Evolutionary conservation across 108 stramenopile species (phyloP), one percentile per base, ranked within the genome.

Genomic region (Pseudonitzschia multistriata): DNA sequence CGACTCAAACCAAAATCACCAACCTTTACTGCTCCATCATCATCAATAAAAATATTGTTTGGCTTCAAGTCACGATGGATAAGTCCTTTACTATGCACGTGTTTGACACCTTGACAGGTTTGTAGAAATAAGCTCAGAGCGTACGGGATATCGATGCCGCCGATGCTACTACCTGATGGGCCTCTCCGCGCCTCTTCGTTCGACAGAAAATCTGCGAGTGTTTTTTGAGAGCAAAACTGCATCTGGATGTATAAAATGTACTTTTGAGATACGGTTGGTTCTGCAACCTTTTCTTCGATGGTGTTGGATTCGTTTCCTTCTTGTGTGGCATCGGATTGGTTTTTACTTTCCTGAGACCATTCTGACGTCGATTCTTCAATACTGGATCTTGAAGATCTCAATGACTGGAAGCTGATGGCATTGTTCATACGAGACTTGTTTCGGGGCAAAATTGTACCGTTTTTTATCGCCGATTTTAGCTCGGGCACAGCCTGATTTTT

Each of bases 1-100:
- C 93, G 84, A 50, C 77, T 79, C 56, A 94, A 54, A 0, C 93
- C 93, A 79, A 94, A 94, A 79, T 94, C 93, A 28, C 93, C 93
- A 31, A 94, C 89, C 67, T 94, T 91, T 0, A 91, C 90, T 52
- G 69, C 83, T 17, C 90, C 90, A 17, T 70, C 42, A 29, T 85
- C 86, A 64, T 94, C 93, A 37, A 94, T 90, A 67, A 94, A 94
- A 66, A 90, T 87, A 81, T 76, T 79, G 52, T 94, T 81, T 73
- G 94, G 97, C 72, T 98, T 98, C 59, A 97, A 83, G 56, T 97
- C 98, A 10, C 98, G 81, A 81, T 97, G 97, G 57, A 99, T 95
- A 65, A 93, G 93, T 33, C 93, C 93, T 74, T 90, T 87, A 45
- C 73, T 73, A 73, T 99, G 96, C 74, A 97, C 97, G 75, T 93